Conservation (phyloP, 495 filamentous ascomycete genomes). For the Halenospora varia region DNA sequence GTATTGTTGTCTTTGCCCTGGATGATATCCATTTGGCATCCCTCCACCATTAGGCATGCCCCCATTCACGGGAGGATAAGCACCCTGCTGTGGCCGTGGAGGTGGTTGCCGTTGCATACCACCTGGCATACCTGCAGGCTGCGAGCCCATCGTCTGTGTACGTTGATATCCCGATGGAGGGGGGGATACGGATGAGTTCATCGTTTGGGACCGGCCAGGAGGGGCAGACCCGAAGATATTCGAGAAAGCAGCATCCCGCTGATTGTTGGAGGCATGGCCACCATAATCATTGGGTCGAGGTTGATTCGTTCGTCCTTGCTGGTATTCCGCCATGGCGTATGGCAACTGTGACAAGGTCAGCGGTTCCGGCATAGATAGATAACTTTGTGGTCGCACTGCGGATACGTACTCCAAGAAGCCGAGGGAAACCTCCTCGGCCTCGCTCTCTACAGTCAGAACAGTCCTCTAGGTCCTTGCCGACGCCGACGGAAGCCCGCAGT, state of each 20-base stretch:
- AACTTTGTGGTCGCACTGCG: background rate
- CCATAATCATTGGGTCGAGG: constrained; percentile 58
- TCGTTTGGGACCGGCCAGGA: constrained; percentile 82
- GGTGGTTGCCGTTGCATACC: constrained; percentile 24
- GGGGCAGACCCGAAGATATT: constrained; percentile 92
- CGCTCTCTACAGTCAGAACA: constrained; percentile 10
- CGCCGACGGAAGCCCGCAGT: constrained; percentile 19
- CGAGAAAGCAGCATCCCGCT: constrained; percentile 92
- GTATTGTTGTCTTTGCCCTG: constrained; percentile 43
- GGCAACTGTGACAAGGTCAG: constrained; percentile 2
- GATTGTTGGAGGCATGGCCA: constrained; percentile 63
- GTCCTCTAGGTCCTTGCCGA: constrained; percentile 11
- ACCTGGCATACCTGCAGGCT: constrained; percentile 12
- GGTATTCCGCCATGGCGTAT: constrained; percentile 78
- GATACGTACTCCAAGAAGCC: constrained; percentile 11
- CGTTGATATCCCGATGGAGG: constrained; percentile 36
- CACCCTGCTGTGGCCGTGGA: constrained; percentile 31
- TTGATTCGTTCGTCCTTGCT: constrained; percentile 68
- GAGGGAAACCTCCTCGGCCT: constrained; percentile 19
- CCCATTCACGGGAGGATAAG: constrained; percentile 28
- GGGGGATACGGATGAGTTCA: constrained; percentile 65
- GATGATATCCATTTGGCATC: constrained; percentile 52
- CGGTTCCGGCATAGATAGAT: background rate
- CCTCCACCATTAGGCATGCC: constrained; percentile 35
- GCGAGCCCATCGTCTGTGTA: constrained; percentile 27